phyloP scores from a whole-genome alignment of 1,284 basidiomycete genomes.

The Termitomyces sp. region DNA sequence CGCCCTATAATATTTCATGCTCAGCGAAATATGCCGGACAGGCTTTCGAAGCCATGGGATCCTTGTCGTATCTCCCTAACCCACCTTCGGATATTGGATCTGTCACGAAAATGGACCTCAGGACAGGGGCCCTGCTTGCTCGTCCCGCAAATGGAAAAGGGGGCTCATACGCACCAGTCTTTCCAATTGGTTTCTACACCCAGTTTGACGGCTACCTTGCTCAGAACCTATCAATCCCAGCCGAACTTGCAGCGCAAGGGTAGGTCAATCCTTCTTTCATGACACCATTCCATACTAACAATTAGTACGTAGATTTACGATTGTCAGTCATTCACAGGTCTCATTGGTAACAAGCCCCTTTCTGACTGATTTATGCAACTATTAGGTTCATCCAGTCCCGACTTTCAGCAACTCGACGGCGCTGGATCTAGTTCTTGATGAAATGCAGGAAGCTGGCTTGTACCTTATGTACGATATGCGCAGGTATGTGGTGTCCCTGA shows the following conservation, averaged over 20 bases:
- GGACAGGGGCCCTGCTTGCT: conserved; percentile 63
- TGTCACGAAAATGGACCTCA: conserved; percentile 66
- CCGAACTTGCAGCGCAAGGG: conserved; percentile 60
- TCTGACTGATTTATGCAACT: neutral
- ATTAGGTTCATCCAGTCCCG: conserved; percentile 62
- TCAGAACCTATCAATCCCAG: conserved; percentile 48
- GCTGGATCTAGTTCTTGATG: conserved; percentile 53
- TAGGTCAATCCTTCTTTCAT: conserved; percentile 24
- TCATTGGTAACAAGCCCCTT: neutral
- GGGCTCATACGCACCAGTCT: conserved; percentile 51
- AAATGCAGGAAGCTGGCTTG: conserved; percentile 66
- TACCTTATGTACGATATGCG: conserved; percentile 80
- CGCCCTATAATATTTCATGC: conserved; percentile 50
- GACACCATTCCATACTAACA: neutral
- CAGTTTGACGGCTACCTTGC: conserved; percentile 56
- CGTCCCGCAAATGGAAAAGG: conserved; percentile 42
- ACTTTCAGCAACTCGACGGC: conserved; percentile 54
- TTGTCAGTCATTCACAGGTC: conserved; percentile 20
- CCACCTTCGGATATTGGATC: conserved; percentile 40
- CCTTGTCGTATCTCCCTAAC: conserved; percentile 56
- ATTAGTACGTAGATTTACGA: conserved; percentile 27
- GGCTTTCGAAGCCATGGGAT: conserved; percentile 39
- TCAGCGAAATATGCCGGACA: conserved; percentile 37
- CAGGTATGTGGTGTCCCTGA: conserved; percentile 34
- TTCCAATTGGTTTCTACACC: conserved; percentile 74